Evolutionary conservation across 2,329 filamentous ascomycete species (phyloP), one percentile per base, ranked within the genome.

Genomic region (Cadophora sp.): DNA sequence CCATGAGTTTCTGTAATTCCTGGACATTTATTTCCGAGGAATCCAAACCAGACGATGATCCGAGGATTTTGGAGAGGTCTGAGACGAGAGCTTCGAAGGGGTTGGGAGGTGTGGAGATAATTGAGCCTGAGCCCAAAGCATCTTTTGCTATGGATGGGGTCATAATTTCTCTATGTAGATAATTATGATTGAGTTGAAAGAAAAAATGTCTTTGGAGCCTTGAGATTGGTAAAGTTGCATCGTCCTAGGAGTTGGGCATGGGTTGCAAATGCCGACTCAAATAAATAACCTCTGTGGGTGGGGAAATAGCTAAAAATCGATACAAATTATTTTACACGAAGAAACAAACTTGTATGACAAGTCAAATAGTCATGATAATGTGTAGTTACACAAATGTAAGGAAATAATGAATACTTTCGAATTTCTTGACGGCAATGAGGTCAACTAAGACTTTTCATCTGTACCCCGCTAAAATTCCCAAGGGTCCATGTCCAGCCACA

Each of bases 21-120:
- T 86, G 82, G 66, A 93, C 88, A 74, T 97, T 88, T 73, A 97
- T 89, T 77, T 96, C 93, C 53, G 90, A 91, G 40, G 92, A 96
- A 69, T 92, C 89, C 74, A 97, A 85, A 3, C 94, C 94, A 14
- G 92, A 96, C 67, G 89, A 92, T 3, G 92, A 91, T 2, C 93
- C 94, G 5, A 97, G 86, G 27, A 88, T 88, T 65, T 86, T 82
- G 76, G 91, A 94, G 74, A 97, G 87, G n/a, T 88, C 87, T 68
- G 86, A 77, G 65, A 97, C 91, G 56, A 97, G 88, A 64, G 83
- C 79, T 46, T 94, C 87, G 77, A 97, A 96, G 14, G 79, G 78
- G 73, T 86, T 81, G 67, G 75, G 75, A 4, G 34, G 7, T 53
- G 4, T 14, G 24, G 22, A 24, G 2, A 37, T 48, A 4, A n/a